These are phyloP conservation scores for Hippophae tibetana DNA, from an alignment of 306 rosid species.

Conservation along the genomic window DNA sequence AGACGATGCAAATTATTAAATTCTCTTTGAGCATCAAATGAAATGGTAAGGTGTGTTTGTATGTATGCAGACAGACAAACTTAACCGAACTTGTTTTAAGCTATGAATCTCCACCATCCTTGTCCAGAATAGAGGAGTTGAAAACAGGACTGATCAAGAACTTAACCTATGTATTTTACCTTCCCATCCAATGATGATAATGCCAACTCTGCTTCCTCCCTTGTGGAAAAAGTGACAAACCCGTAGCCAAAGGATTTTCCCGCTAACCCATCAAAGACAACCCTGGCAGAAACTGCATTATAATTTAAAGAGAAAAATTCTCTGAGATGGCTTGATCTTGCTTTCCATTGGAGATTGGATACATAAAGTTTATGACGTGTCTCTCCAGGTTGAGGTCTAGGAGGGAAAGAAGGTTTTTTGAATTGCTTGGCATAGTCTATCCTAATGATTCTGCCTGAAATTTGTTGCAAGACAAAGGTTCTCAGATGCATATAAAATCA, in stretches of 20 bases:
- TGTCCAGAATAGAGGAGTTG: conserved; percentile 3
- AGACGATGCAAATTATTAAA: no score
- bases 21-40: no score
- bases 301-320: conserved; percentile 52
- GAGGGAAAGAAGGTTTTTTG: conserved; percentile 59
- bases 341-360: conserved; percentile 78
- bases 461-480: conserved; percentile 37
- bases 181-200: conserved; percentile 67
- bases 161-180: conserved; percentile 29
- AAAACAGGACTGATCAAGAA: conserved; percentile 6
- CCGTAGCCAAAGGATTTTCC: conserved; percentile 78
- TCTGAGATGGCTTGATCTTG: conserved; percentile 63
- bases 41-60: no score
- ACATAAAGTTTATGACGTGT: conserved; percentile 50
- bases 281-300: conserved; percentile 71
- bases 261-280: conserved; percentile 56
- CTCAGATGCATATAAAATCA: conserved; percentile 6
- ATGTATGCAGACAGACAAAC: no score
- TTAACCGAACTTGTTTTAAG: neutral
- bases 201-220: conserved; percentile 77
- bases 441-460: conserved; percentile 55
- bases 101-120: neutral
- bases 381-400: conserved; percentile 40
- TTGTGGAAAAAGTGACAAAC: conserved; percentile 61
- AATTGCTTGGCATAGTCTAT: conserved; percentile 60